Evolutionary conservation across 1,284 basidiomycete genomes (phyloP).

Genomic region (Polyporus tsugae): DNA sequence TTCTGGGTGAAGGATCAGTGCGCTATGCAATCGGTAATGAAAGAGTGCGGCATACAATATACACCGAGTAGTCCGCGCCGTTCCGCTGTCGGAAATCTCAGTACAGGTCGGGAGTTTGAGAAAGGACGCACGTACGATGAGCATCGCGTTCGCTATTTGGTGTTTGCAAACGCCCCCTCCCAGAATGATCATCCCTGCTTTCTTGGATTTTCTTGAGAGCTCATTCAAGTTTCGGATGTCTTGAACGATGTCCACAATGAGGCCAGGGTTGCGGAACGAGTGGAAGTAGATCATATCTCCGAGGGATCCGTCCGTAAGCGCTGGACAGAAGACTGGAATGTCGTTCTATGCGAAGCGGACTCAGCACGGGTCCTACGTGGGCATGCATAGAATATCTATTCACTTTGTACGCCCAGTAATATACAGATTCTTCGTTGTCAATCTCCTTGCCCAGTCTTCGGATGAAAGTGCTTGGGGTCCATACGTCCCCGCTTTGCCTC

Average conservation of each 20-base stretch:
- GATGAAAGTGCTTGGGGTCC: slow-evolving; percentile 97
- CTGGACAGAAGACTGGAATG: slow-evolving; percentile 99
- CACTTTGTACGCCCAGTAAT: slow-evolving; percentile 99
- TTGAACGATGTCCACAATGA: slow-evolving; percentile 92
- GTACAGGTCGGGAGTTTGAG: slow-evolving; percentile 8
- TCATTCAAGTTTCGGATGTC: slow-evolving; percentile 96
- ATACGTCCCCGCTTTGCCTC: slow-evolving; percentile 72
- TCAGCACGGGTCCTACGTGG: slow-evolving; percentile 37
- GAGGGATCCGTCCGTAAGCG: slow-evolving; percentile 96
- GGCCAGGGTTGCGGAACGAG: slow-evolving; percentile 90
- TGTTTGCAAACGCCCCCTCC: slow-evolving; percentile 99
- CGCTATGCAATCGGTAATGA: not conserved
- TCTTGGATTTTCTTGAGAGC: slow-evolving; percentile 85
- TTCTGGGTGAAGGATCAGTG: slow-evolving; percentile 60
- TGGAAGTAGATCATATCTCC: slow-evolving; percentile 99
- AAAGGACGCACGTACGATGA: slow-evolving; percentile 73
- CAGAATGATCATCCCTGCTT: slow-evolving; percentile 98
- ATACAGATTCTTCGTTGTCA: slow-evolving; percentile 95
- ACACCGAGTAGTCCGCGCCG: slow-evolving; percentile 97
- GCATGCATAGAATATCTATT: slow-evolving; percentile 44
- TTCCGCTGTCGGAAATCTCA: slow-evolving; percentile 72
- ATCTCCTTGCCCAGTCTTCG: slow-evolving; percentile 94
- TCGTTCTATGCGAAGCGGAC: slow-evolving; percentile 73
- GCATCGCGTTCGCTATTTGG: slow-evolving; percentile 99
- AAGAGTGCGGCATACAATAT: slow-evolving; percentile 65